Percentiles rank a stretch among this genome's conserved stretches.
phyloP scores from a whole-genome alignment of 768 basidiomycete species.

The Naematelia aurantialba region DNA sequence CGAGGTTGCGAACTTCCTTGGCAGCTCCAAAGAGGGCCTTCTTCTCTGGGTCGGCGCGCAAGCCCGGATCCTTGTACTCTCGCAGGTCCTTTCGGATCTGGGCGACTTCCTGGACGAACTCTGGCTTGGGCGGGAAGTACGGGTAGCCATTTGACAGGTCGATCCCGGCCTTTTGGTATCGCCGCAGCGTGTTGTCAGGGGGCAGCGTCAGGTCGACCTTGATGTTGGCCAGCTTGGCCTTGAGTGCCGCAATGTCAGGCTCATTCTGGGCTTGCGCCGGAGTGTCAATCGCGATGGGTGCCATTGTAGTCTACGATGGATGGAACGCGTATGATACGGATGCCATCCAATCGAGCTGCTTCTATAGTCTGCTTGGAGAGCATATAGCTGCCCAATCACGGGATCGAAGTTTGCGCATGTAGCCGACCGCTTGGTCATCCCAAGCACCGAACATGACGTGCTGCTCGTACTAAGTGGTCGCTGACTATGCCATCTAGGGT shows the following conservation, averaged over 20 bases:
- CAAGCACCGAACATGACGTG: not conserved
- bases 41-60: constrained; percentile 68
- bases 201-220: constrained; percentile 18
- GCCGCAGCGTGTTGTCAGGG: constrained; percentile 29
- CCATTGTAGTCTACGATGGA: constrained; percentile 16
- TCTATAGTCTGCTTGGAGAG: not conserved
- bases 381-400: not conserved
- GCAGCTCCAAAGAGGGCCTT: constrained; percentile 63
- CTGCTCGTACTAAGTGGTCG: too few relatives aligned
- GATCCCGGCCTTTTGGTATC: constrained; percentile 40
- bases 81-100: constrained; percentile 30
- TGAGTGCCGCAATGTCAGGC: constrained; percentile 11
- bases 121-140: constrained; percentile 37
- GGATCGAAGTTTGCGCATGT: not conserved
- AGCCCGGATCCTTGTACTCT: constrained; percentile 59
- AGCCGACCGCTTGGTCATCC: not conserved
- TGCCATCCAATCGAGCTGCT: not conserved
- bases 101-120: constrained; percentile 38
- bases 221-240: constrained; percentile 7
- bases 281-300: constrained; percentile 34
- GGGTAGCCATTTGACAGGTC: constrained; percentile 39
- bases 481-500: too few relatives aligned
- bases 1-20: constrained; percentile 64
- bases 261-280: constrained; percentile 10
- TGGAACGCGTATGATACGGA: not conserved